Evolutionary conservation across 768 basidiomycete genomes (phyloP), one percentile per base, ranked within the genome.

Genomic region (Fibroporia radiculosa): DNA sequence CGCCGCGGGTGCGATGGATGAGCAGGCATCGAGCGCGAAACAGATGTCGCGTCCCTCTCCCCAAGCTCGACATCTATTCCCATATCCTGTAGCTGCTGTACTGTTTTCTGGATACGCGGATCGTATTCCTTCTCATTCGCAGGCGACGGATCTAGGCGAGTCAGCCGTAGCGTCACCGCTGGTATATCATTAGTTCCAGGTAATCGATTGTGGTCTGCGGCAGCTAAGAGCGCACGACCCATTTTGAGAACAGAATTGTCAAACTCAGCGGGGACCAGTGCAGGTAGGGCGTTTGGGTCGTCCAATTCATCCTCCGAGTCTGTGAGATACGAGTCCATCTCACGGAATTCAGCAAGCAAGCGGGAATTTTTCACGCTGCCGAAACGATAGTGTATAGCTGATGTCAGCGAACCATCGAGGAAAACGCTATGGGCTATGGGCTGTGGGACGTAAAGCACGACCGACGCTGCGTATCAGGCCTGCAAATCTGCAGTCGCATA

Each of bases 281-380:
- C 64, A 1, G 74, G 70, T 3, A 61, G 58, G 8, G 7, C 26
- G 20, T 22, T 18, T 2, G 28, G 26, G 6, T 50, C 39, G 16
- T 23, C 34, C 12, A 38, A 40, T n/a, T 71, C 69, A 27, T 74
- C 69, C 20, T 71, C 69, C 6, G 75, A 75, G 14, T 80, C 80
- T 1, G 81, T 83, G 13, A 82, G 55, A 59, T 89, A 90, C 1
- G 85, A 86, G 51, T 93, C 91, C 25, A 87, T 74, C 63, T 93
- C 90, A 27, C 80, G 74, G 50, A 95, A 84, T 58, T 95, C 91
- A 25, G 82, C 74, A 4, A 84, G 63, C 23, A 95, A 67, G 1
- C 86, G 79, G 3, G 79, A 70, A 48, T 87, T 86, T 56, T 84
- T 92, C 8, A 84, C 77, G 8, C 89, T 93, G 53, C 1, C 14